Conservation (phyloP, 805 yeast genomes). For the Ogataea dorogensis region DNA sequence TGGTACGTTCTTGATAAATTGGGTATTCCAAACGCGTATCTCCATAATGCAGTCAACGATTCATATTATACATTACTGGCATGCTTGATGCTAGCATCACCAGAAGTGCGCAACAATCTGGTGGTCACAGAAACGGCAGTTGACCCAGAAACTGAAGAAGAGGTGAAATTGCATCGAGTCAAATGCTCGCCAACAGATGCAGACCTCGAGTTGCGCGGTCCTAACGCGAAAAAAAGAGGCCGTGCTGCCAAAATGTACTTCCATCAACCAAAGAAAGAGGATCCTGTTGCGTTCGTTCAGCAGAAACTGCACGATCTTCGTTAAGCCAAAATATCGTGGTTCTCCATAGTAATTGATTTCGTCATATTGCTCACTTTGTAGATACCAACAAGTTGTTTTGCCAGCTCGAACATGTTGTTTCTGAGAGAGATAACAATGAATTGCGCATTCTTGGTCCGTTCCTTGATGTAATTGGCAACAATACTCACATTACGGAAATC, state of each 20-base stretch:
- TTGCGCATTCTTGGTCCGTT: conserved; percentile 93
- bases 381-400: conserved; percentile 91
- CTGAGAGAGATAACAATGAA: conserved; percentile 92
- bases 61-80: conserved; percentile 31
- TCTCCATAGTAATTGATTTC: conserved; percentile 72
- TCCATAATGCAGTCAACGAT: conserved; percentile 35
- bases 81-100: conserved; percentile 28
- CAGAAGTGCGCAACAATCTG: conserved; percentile 27
- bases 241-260: conserved; percentile 4
- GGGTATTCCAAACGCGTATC: conserved; percentile 29
- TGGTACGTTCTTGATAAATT: conserved; percentile 29
- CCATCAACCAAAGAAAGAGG: neutral
- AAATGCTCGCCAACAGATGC: conserved; percentile 21
- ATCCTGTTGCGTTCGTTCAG: conserved; percentile 6
- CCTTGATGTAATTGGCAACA: conserved; percentile 95
- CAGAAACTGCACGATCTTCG: conserved; percentile 2
- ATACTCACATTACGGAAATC: conserved; percentile 96
- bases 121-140: conserved; percentile 1
- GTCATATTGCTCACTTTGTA: conserved; percentile 93
- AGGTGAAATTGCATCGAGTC: conserved; percentile 2
- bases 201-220: conserved; percentile 10
- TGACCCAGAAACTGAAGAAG: conserved; percentile 8
- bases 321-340: conserved; percentile 43
- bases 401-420: conserved; percentile 96
- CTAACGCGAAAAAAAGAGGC: neutral